Conservation (phyloP, 257 asterid species). For the Jacaranda copaia region DNA sequence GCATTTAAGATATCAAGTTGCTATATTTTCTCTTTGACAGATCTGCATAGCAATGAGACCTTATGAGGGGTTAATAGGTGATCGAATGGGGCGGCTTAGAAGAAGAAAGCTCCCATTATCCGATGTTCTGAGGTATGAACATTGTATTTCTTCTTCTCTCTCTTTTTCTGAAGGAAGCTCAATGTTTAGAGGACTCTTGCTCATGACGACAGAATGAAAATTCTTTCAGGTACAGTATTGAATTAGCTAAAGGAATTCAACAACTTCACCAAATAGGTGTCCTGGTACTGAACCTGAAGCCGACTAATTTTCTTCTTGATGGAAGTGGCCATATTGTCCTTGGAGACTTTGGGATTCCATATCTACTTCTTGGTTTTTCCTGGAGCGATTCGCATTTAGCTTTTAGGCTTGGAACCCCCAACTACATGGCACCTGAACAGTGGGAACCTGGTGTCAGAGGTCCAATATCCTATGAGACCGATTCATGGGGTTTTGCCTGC, state of each 20-base stretch:
- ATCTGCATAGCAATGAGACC: slow-evolving; percentile 62
- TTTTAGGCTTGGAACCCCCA: slow-evolving; percentile 62
- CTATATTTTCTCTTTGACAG: slow-evolving; percentile 45
- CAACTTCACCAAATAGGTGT: slow-evolving; percentile 59
- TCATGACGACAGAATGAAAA: slow-evolving; percentile 29
- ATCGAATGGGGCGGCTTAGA: slow-evolving; percentile 52
- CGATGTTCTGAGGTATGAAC: slow-evolving; percentile 61
- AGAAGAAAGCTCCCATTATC: slow-evolving; percentile 67
- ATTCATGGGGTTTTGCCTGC: slow-evolving; percentile 81
- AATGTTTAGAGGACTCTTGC: background rate
- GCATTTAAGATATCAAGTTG: background rate
- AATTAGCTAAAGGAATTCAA: slow-evolving; percentile 59
- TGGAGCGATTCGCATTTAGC: slow-evolving; percentile 48
- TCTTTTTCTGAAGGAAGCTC: background rate
- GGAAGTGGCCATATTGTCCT: slow-evolving; percentile 52
- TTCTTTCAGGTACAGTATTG: slow-evolving; percentile 60
- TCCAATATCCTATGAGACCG: slow-evolving; percentile 68
- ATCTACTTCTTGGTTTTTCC: slow-evolving; percentile 60
- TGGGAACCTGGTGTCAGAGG: slow-evolving; percentile 79
- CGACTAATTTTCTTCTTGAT: slow-evolving; percentile 66
- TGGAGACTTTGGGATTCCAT: slow-evolving; percentile 74
- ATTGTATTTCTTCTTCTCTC: background rate
- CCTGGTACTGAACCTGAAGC: slow-evolving; percentile 68
- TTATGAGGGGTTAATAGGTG: slow-evolving; percentile 70
- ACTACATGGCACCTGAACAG: slow-evolving; percentile 80